phyloP scores from a whole-genome alignment of 2,329 filamentous ascomycete genomes.

The Scedosporium boydii region DNA sequence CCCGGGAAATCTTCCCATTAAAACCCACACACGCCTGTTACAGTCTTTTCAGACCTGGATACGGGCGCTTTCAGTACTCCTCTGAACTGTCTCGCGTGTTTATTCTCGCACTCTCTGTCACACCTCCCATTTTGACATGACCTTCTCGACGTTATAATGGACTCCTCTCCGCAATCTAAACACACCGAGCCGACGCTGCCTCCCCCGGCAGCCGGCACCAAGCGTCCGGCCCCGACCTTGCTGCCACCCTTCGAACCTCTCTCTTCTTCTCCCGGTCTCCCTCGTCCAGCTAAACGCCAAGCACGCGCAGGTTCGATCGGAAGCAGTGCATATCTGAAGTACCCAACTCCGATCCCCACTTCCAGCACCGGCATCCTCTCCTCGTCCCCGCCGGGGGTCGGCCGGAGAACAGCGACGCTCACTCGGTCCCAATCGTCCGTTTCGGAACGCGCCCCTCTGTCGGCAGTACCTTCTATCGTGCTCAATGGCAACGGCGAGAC shows the following conservation, averaged over 20 bases:
- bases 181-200: conserved; percentile 25
- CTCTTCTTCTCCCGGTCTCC: conserved; percentile 67
- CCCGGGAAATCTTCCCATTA: conserved; percentile 8
- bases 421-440: conserved; percentile 20
- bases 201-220: conserved; percentile 31
- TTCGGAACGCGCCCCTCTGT: conserved; percentile 70
- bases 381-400: conserved; percentile 63
- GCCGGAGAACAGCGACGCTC: conserved; percentile 21
- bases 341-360: conserved; percentile 88
- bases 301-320: conserved; percentile 28
- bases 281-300: conserved; percentile 60
- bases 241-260: conserved; percentile 72
- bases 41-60: neutral
- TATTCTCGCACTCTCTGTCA: conserved; percentile 8
- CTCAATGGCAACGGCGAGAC: conserved; percentile 73
- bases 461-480: conserved; percentile 71
- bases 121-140: conserved; percentile 12
- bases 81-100: neutral
- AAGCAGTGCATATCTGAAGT: conserved; percentile 51
- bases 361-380: conserved; percentile 88
- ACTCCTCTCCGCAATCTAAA: conserved; percentile 28
- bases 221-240: conserved; percentile 56
- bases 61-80: neutral
- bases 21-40: neutral
- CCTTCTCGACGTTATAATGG: conserved; percentile 20